phyloP scores from a whole-genome alignment of 2,329 filamentous ascomycete genomes.

The Blastomyces gilchristii region DNA sequence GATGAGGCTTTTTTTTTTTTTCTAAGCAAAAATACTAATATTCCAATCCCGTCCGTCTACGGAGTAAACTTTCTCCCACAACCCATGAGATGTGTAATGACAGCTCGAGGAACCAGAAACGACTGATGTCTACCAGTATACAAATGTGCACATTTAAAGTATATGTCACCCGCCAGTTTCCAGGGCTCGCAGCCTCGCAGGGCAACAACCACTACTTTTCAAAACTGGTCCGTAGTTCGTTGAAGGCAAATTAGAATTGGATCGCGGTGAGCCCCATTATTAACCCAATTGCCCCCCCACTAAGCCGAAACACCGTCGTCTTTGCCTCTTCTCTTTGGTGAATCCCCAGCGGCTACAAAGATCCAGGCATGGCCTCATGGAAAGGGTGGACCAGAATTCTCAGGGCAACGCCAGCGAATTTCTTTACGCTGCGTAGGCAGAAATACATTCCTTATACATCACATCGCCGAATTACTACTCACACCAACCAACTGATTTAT shows the following conservation, averaged over 20 bases:
- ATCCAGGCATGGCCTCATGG: too few species aligned
- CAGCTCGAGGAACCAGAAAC: neutral
- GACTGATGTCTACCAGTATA: too few species aligned
- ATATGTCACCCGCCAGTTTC: neutral
- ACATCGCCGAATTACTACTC: too few species aligned
- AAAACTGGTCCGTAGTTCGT: too few species aligned
- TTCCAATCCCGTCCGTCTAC: neutral
- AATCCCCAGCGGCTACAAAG: neutral
- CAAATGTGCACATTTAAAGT: too few species aligned
- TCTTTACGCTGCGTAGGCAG: too few species aligned
- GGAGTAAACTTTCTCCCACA: neutral
- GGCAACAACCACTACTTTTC: neutral
- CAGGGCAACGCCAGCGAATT: neutral
- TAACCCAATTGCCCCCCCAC: too few species aligned
- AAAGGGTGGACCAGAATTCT: neutral
- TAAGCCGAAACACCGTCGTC: neutral
- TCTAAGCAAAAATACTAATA: neutral
- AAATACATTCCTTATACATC: too few species aligned
- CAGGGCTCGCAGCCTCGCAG: too few species aligned
- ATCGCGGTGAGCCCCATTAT: neutral
- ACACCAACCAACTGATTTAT: too few species aligned
- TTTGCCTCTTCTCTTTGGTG: neutral
- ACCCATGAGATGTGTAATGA: too few species aligned
- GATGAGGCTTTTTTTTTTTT: too few species aligned
- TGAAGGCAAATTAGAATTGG: neutral